Base-by-base conservation (phyloP, 139 green algal genomes). In the Monoraphidium neglectum region DNA sequence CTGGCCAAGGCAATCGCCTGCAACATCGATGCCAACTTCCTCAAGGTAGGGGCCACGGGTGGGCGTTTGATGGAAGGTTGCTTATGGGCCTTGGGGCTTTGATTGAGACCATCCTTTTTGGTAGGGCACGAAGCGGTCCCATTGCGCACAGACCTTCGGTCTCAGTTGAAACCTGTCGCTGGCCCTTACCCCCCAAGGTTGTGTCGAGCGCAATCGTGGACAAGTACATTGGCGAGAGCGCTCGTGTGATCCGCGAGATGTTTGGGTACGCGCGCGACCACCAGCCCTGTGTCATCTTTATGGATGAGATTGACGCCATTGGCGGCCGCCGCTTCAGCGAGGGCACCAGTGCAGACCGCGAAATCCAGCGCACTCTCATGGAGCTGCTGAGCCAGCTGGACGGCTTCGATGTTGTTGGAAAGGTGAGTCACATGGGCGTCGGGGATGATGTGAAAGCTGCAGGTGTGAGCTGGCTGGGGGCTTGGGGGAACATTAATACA, bases 311-410 rank as follows among this genome's bases (percentile, higher is more conserved):
- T 62, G 97, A 99, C 81, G 97, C 97, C 74, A 99, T 99, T 79
- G 97, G 97, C 15, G 97, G 96, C 12, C 84, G 93, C 57, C 86
- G 97, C 37, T 99, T 98, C 87, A 97, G 87, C 76, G 97, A 99
- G 83, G 95, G 96, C 72, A 99, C 97, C 64, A 93, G 78, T 30
- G 97, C 97, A 3, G 97, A 99, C 82, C 88, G 97, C 16, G 97
- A 99, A 86, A 98, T 99, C 82, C 97, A 99, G 87, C 92, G 97
- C 67, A 99, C 97, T 30, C 89, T 99, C 33, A 99, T 99, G 97
- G 97, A 99, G 90, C 90, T 99, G 78, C 93, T 99, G n/a, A 93
- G 88, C 68, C 94, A 98, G 84, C 88, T 99, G 59, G 97, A 99
- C 80, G 97, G 96, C n/a, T 99, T 99, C 84, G 96, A 99, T 57